These are phyloP conservation scores for Thozetella sp. DNA, from an alignment of 495 filamentous ascomycete species.

Conservation along the genomic window DNA sequence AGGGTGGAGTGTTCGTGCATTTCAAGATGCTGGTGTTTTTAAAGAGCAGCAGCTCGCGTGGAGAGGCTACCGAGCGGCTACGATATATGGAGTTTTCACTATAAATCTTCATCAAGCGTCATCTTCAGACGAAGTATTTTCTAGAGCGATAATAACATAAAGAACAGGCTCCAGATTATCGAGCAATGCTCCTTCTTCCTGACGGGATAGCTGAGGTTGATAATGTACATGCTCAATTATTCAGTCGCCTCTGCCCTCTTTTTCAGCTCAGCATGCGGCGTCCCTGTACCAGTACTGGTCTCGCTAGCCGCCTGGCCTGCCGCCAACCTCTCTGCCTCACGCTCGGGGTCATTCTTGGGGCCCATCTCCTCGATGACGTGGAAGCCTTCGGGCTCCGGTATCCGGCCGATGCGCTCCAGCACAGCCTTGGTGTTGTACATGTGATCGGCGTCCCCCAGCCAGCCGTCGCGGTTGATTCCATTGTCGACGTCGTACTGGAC, in stretches of 20 bases:
- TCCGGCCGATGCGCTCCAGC: background rate
- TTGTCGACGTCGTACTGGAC: background rate
- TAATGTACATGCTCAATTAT: background rate
- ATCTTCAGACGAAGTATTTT: no score
- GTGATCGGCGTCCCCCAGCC: background rate
- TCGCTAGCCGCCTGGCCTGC: no score
- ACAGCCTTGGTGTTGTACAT: constrained; percentile 2
- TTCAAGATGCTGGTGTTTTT: no score
- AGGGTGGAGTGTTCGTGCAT: no score
- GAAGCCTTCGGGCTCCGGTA: background rate
- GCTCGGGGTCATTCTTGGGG: background rate
- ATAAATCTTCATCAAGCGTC: no score
- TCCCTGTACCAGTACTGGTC: background rate
- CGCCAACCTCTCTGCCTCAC: background rate
- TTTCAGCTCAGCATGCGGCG: background rate
- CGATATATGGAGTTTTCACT: no score
- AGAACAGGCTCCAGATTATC: no score
- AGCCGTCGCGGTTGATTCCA: background rate
- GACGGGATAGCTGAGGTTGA: no score
- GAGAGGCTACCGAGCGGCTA: no score
- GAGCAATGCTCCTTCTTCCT: no score
- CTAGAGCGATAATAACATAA: no score
- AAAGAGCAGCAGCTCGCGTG: no score
- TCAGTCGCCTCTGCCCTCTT: background rate
- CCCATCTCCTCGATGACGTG: background rate